These are phyloP conservation scores for Candida verbasci DNA, from an alignment of 805 yeast species.

Conservation along the genomic window DNA sequence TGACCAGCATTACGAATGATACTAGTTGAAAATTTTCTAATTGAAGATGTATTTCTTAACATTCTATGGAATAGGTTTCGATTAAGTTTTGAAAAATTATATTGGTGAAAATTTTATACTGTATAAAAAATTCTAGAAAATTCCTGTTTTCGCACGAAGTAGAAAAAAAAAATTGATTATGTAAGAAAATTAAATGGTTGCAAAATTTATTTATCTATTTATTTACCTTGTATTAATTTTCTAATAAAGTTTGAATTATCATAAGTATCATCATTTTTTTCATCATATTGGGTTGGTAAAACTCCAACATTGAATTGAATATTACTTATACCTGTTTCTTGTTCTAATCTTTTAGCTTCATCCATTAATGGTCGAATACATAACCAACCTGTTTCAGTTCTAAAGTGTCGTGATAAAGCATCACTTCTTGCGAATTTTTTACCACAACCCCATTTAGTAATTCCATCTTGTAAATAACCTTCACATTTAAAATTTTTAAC, in stretches of 20 bases:
- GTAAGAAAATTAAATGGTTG: background rate
- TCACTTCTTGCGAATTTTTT: conserved; percentile 72
- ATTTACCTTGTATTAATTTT: conserved; percentile 15
- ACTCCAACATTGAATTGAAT: background rate
- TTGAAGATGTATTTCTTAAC: conserved; percentile 45
- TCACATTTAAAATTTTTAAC: conserved; percentile 65
- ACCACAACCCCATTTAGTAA: conserved; percentile 71
- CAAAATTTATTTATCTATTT: background rate
- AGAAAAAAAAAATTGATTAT: background rate
- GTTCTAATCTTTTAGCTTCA: conserved; percentile 42
- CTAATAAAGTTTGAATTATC: conserved; percentile 17
- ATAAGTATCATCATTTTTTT: conserved; percentile 9
- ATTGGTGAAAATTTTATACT: conserved; percentile 3
- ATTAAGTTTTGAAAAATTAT: no score
- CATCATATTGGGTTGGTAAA: background rate
- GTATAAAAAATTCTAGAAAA: conserved; percentile 5
- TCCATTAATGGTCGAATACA: conserved; percentile 64
- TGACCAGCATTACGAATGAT: conserved; percentile 57
- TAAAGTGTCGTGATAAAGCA: conserved; percentile 70
- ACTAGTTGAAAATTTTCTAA: conserved; percentile 34
- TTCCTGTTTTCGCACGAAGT: conserved; percentile 2
- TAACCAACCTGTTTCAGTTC: conserved; percentile 69
- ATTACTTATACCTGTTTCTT: conserved; percentile 1
- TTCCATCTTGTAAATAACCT: conserved; percentile 54
- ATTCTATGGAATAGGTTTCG: no score